Percentiles rank a stretch among this genome's conserved stretches.
These are phyloP conservation scores for Fusarium humuli DNA, from an alignment of 2,329 filamentous ascomycete species.

Conservation along the genomic window DNA sequence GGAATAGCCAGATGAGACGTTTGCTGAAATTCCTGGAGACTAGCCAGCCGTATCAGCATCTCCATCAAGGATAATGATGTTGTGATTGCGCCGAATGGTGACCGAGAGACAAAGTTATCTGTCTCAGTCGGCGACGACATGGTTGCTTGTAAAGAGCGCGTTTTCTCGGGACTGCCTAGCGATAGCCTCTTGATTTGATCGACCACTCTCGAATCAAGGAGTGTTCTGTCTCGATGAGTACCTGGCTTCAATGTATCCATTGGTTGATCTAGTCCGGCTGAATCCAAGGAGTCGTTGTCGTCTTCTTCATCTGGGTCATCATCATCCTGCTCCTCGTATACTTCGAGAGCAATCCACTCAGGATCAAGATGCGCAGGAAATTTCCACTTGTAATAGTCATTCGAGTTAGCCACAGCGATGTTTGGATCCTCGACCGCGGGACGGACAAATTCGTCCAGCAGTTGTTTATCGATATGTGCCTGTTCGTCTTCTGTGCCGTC, in stretches of 20 bases:
- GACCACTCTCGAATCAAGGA: conserved; percentile 55
- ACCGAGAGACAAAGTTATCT: conserved; percentile 53
- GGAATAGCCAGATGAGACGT: conserved; percentile 88
- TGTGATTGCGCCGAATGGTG: conserved; percentile 64
- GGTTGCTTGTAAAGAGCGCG: conserved; percentile 11
- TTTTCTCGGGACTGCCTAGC: conserved; percentile 39
- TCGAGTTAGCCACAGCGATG: neutral
- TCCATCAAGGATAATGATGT: conserved; percentile 81
- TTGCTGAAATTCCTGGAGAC: conserved; percentile 93
- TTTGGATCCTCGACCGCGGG: neutral
- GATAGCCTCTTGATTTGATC: conserved; percentile 57
- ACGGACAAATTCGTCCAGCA: conserved; percentile 46
- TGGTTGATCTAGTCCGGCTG: conserved; percentile 49
- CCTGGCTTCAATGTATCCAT: conserved; percentile 25
- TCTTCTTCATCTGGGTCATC: conserved; percentile 49
- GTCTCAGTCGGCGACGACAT: conserved; percentile 31
- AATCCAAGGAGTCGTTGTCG: conserved; percentile 62
- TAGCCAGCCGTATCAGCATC: conserved; percentile 85
- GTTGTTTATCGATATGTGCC: conserved; percentile 60
- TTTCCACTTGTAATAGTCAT: conserved; percentile 26
- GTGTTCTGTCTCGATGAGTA: conserved; percentile 37
- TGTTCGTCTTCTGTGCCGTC: conserved; percentile 52
- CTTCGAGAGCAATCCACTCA: conserved; percentile 92
- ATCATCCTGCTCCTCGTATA: conserved; percentile 70
- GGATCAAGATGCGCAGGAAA: conserved; percentile 82